phyloP scores from a whole-genome alignment of 352 stramenopile species.

The Phytophthora podocarpi region DNA sequence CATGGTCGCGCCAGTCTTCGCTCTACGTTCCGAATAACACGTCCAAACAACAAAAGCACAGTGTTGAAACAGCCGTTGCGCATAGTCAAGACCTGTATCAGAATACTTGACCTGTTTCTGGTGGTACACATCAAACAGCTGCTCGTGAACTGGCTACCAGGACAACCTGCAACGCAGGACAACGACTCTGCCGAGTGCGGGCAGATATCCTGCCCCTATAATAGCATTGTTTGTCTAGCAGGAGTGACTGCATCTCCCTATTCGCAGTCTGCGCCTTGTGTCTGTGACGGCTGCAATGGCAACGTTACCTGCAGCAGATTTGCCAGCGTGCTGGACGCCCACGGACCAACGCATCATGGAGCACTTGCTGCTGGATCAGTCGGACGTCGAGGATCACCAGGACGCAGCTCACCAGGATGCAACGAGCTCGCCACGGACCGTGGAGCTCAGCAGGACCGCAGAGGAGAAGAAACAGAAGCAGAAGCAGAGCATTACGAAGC shows the following conservation, averaged over 20 bases:
- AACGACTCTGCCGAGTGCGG: slow-evolving; percentile 3
- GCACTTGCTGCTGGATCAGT: slow-evolving; percentile 46
- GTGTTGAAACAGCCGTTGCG: too few relatives aligned
- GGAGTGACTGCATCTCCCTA: too few relatives aligned
- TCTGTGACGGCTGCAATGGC: too few relatives aligned
- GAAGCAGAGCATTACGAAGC: not conserved
- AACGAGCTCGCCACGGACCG: slow-evolving; percentile 7
- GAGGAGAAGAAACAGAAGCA: slow-evolving; percentile 5
- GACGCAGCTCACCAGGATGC: slow-evolving; percentile 8
- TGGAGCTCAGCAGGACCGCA: slow-evolving; percentile 14
- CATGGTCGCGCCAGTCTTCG: slow-evolving; percentile 40
- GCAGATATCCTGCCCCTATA: not conserved
- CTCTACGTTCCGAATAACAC: too few relatives aligned
- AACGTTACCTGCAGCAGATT: slow-evolving; percentile 1
- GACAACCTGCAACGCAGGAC: not conserved
- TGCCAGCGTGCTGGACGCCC: slow-evolving; percentile 46
- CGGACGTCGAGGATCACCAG: slow-evolving; percentile 13
- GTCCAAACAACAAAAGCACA: too few relatives aligned
- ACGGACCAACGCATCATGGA: slow-evolving; percentile 68
- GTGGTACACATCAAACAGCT: slow-evolving; percentile 10
- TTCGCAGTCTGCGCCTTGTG: too few relatives aligned
- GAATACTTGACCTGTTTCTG: not conserved
- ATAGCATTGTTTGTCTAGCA: too few relatives aligned
- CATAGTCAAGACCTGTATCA: too few relatives aligned
- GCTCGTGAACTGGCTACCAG: slow-evolving; percentile 6